Percentiles rank a stretch among this genome's conserved stretches.
These are phyloP conservation scores for Phanerochaete sordida DNA, from an alignment of 768 basidiomycete species.

Conservation along the genomic window DNA sequence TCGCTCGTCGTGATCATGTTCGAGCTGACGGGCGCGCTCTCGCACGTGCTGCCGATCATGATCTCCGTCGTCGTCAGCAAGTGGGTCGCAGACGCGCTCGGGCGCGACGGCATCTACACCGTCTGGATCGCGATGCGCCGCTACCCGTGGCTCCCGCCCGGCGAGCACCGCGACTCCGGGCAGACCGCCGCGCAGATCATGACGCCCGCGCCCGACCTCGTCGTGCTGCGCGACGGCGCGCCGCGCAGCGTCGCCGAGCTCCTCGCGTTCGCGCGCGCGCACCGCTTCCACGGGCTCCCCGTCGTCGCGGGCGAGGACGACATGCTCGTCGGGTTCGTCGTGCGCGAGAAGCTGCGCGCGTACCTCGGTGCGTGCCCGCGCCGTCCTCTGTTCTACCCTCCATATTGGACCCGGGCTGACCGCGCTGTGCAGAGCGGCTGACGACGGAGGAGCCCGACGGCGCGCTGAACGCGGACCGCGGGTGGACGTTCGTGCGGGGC, in stretches of 20 bases:
- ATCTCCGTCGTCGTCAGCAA: constrained; percentile 74
- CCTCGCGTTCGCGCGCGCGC: constrained; percentile 37
- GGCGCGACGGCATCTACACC: constrained; percentile 65
- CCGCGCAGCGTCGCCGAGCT: constrained; percentile 44
- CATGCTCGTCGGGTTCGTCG: constrained; percentile 58
- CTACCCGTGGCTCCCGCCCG: constrained; percentile 68
- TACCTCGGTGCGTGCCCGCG: constrained; percentile 27
- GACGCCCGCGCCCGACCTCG: constrained; percentile 47
- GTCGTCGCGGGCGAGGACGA: constrained; percentile 42
- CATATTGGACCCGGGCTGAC: constrained; percentile 6
- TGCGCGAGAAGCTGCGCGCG: constrained; percentile 48
- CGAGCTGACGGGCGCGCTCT: constrained; percentile 78
- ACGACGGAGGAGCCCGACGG: constrained; percentile 17
- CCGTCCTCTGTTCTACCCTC: background rate
- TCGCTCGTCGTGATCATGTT: constrained; percentile 76
- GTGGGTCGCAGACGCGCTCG: constrained; percentile 72
- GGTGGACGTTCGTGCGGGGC: constrained; percentile 20
- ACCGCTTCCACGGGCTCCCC: constrained; percentile 62
- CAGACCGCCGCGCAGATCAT: constrained; percentile 60
- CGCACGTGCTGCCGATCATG: constrained; percentile 82
- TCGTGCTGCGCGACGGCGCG: constrained; percentile 49
- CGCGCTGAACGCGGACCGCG: constrained; percentile 1
- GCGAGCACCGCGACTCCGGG: constrained; percentile 62
- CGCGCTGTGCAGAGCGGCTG: constrained; percentile 16
- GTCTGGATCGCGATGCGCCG: constrained; percentile 69